Percentiles rank a stretch among this genome's conserved stretches.
Conservation (phyloP, 164 flowering plant genomes). For the Cinnamomum chago region DNA sequence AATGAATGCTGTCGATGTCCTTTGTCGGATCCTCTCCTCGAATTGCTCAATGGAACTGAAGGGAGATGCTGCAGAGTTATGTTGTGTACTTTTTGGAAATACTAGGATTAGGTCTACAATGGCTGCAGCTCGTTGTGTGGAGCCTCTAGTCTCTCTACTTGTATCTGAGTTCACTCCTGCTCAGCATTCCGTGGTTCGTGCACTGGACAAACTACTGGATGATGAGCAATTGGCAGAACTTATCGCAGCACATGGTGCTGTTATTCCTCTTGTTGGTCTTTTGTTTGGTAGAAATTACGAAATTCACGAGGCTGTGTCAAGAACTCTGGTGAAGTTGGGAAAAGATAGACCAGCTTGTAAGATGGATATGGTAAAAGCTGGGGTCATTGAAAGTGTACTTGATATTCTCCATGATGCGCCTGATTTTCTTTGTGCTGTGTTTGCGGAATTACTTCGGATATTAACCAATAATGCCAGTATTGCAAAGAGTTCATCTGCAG, state of each 20-base stretch:
- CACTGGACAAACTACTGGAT: constrained; percentile 82
- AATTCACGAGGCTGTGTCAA: constrained; percentile 81
- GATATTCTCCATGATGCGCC: constrained; percentile 92
- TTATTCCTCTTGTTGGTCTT: constrained; percentile 92
- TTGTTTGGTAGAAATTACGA: constrained; percentile 71
- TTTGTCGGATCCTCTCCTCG: constrained; percentile 86
- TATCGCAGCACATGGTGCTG: constrained; percentile 96
- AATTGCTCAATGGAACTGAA: constrained; percentile 86
- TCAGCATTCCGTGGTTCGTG: constrained; percentile 86
- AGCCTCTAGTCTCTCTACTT: constrained; percentile 92
- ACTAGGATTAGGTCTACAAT: constrained; percentile 81
- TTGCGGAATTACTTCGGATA: constrained; percentile 88
- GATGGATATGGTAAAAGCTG: constrained; percentile 97
- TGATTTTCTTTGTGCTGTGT: constrained; percentile 83
- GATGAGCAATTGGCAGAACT: constrained; percentile 96
- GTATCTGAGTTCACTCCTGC: constrained; percentile 76
- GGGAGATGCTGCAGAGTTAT: constrained; percentile 95
- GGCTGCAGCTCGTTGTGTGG: constrained; percentile 97
- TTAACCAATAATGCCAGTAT: constrained; percentile 89
- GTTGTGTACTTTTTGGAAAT: constrained; percentile 84
- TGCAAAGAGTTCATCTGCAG: constrained; percentile 89
- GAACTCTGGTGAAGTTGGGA: constrained; percentile 91
- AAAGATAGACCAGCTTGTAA: constrained; percentile 97
- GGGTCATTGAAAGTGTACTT: constrained; percentile 76
- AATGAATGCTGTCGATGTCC: constrained; percentile 93